Conservation (phyloP, 768 basidiomycete genomes). For the Clathrus columnatus region DNA sequence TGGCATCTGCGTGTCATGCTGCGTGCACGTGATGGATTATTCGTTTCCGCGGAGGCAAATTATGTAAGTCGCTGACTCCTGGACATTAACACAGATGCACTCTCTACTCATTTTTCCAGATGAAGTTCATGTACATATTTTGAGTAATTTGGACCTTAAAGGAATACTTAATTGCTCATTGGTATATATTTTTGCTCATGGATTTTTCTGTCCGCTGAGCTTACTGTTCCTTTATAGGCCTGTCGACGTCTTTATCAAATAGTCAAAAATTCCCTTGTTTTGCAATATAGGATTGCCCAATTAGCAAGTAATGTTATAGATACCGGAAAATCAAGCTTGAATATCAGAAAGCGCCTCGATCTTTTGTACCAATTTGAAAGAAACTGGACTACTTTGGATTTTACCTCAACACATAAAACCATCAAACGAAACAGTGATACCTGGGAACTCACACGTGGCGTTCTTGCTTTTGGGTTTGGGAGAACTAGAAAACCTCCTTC, state of each 20-base stretch:
- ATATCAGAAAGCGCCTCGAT: neutral
- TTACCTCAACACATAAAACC: neutral
- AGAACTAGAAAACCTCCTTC: neutral
- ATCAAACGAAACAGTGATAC: slow-evolving; percentile 20
- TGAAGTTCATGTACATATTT: neutral
- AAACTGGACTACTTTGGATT: slow-evolving; percentile 4
- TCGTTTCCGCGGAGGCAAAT: too few relatives aligned
- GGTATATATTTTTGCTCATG: neutral
- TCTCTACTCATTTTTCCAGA: neutral
- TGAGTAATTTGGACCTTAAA: neutral
- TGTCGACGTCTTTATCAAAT: neutral
- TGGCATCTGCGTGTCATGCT: too few relatives aligned
- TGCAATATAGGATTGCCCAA: slow-evolving; percentile 4
- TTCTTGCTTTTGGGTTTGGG: slow-evolving; percentile 35
- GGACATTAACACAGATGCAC: too few relatives aligned
- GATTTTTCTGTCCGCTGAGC: neutral
- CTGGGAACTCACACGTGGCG: slow-evolving; percentile 53
- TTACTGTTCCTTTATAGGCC: neutral
- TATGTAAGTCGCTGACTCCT: too few relatives aligned
- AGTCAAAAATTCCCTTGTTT: neutral
- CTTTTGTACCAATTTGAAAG: neutral
- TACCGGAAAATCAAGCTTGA: neutral
- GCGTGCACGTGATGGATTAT: too few relatives aligned
- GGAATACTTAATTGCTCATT: neutral
- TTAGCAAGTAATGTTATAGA: neutral